Base-by-base conservation (phyloP, 768 basidiomycete genomes). In the Suillus tomentosus region DNA sequence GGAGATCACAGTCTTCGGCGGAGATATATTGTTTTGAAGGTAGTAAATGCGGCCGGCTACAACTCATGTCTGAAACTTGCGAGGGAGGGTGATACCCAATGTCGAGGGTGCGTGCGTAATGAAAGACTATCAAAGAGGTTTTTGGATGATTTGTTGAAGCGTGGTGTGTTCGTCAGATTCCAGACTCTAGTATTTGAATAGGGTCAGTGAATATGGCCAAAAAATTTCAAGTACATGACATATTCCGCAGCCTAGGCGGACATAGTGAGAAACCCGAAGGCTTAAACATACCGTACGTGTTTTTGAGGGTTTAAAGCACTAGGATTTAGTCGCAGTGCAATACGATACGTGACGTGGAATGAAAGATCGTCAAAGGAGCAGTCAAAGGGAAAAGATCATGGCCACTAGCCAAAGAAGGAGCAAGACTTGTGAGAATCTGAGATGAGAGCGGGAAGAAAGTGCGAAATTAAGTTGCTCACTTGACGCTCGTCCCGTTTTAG, bases 201-300 rank as follows among this genome's bases (percentile, higher is more conserved):
- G 56, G 68, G 69, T 72, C 65, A 66, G 62, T 54, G 17, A 57
- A 34, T 37, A 31, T 51, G 45, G 40, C 55, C n/a, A 61, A 54
- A 48, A 56, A 54, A 31, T 15, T 40, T 51, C 56, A 24, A 36
- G 45, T 42, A 57, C 45, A 47, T 56, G 61, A 61, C 51, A 63
- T 65, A 48, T 45, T 40, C 43, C 39, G 34, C 36, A 55, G 60
- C 55, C 19, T 53, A 65, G 60, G 51, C 24, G 62, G 62, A 47
- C n/a, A 22, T 42, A 51, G 55, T 13, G n/a, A 22, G 40, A 40
- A 53, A 47, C 2, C 45, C 24, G 58, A 65, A 65, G 60, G 55
- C 53, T 40, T 39, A 5, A 14, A 68, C 74, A 65, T 68, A 73
- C 70, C 64, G 66, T 68, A 73, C 70, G 71, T 75, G 64, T 71